Percentiles rank a stretch among this genome's conserved stretches.
These are phyloP conservation scores for Coemansia sp. DNA, from an alignment of 192 early-diverging fungal genomes.

Conservation along the genomic window DNA sequence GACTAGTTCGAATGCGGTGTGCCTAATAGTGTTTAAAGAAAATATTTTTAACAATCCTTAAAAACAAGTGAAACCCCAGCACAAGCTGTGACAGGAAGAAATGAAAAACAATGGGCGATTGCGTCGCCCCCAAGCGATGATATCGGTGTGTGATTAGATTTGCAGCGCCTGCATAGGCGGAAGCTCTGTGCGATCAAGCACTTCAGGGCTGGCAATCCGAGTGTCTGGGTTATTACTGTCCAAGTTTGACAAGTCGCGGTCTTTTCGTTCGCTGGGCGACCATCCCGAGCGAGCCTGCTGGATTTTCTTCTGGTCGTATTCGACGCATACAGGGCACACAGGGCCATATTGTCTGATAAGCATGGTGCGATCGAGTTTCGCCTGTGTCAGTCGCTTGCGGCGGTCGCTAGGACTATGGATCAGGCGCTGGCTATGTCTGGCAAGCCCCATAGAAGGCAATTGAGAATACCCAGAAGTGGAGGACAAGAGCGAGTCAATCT, in stretches of 20 bases:
- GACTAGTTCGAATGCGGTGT: neutral
- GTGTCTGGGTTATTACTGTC: neutral
- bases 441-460: neutral
- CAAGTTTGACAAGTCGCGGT: slow-evolving; percentile 4
- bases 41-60: neutral
- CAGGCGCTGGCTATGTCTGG: slow-evolving; percentile 8
- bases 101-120: neutral
- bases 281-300: slow-evolving; percentile 27
- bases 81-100: no score
- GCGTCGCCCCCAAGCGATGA: neutral
- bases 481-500: slow-evolving; percentile 5
- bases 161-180: slow-evolving; percentile 38
- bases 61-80: no score
- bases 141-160: slow-evolving; percentile 10
- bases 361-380: slow-evolving; percentile 42
- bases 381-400: slow-evolving; percentile 29
- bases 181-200: slow-evolving; percentile 11
- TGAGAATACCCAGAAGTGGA: neutral
- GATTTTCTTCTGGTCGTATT: slow-evolving; percentile 28
- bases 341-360: slow-evolving; percentile 32
- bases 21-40: neutral
- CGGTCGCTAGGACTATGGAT: slow-evolving; percentile 23
- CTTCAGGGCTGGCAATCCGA: neutral
- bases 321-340: slow-evolving; percentile 36
- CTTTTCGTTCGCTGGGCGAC: slow-evolving; percentile 32